These are phyloP conservation scores for Bolboschoenus planiculmis DNA, from an alignment of 176 grass and related monocot genomes.

Conservation along the genomic window DNA sequence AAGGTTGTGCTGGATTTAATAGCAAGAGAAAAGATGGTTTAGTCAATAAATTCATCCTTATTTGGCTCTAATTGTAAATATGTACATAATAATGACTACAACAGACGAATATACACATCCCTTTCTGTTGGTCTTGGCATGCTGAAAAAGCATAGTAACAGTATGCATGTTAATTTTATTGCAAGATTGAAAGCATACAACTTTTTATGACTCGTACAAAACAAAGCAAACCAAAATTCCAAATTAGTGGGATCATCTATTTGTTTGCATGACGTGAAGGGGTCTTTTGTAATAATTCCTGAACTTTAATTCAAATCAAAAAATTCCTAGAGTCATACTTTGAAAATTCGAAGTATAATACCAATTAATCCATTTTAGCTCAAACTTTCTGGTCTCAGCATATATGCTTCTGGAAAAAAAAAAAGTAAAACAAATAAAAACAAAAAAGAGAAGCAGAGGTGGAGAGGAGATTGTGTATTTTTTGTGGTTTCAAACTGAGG, in stretches of 20 bases:
- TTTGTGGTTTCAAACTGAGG: background rate
- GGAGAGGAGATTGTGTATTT: background rate
- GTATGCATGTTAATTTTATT: background rate
- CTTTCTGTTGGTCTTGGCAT: background rate
- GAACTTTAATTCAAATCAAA: background rate
- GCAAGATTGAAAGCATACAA: too few species aligned
- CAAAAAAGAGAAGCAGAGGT: background rate
- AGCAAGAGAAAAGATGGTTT: background rate
- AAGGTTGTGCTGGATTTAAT: background rate
- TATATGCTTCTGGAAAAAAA: background rate
- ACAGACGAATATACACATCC: background rate
- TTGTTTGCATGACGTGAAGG: background rate
- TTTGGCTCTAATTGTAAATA: background rate
- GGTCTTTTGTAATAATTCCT: background rate
- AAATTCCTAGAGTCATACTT: background rate
- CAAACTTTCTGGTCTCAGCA: background rate
- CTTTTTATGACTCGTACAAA: background rate
- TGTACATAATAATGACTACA: background rate
- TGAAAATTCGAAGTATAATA: slow-evolving; percentile 1
- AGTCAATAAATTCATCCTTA: background rate
- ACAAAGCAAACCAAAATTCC: background rate
- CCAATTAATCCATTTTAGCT: background rate
- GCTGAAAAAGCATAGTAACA: background rate
- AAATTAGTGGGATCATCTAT: background rate
- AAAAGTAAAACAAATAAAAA: too few species aligned